phyloP scores from a whole-genome alignment of 139 green algal species.

The Closterium sp. region DNA sequence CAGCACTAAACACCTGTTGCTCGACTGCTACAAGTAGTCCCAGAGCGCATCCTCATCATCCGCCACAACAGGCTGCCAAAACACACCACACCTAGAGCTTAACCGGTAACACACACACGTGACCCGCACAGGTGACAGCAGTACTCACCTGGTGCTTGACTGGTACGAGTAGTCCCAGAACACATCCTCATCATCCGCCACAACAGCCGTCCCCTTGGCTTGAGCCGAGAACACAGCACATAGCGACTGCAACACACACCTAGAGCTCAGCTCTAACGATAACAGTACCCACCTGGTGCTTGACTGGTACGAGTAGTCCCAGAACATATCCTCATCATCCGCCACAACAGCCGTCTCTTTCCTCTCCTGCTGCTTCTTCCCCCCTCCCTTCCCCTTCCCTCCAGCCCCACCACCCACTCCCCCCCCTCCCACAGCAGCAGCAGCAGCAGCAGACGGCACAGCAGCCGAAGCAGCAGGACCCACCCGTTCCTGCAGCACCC shows the following conservation, averaged over 20 bases:
- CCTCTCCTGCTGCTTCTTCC: neutral
- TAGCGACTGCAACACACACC: too few species aligned
- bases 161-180: neutral
- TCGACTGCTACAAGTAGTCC: too few species aligned
- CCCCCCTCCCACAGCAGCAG: neutral
- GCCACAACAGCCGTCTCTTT: neutral
- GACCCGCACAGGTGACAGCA: too few species aligned
- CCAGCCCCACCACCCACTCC: too few species aligned
- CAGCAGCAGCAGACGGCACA: neutral
- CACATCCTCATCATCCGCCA: neutral
- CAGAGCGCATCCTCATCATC: too few species aligned
- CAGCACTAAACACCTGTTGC: too few species aligned
- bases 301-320: constrained; percentile 37
- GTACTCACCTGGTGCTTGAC: neutral
- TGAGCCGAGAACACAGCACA: too few species aligned
- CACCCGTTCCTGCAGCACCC: neutral
- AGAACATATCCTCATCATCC: constrained; percentile 51
- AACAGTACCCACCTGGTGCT: constrained; percentile 1
- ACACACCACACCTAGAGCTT: too few species aligned
- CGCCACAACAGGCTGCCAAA: too few species aligned
- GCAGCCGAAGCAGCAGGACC: neutral
- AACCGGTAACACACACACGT: too few species aligned
- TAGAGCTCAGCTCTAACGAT: too few species aligned
- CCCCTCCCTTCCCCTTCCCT: neutral
- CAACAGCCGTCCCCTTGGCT: neutral